These are phyloP conservation scores for Mollisia scopiformis DNA, from an alignment of 2,329 filamentous ascomycete species.

Conservation along the genomic window DNA sequence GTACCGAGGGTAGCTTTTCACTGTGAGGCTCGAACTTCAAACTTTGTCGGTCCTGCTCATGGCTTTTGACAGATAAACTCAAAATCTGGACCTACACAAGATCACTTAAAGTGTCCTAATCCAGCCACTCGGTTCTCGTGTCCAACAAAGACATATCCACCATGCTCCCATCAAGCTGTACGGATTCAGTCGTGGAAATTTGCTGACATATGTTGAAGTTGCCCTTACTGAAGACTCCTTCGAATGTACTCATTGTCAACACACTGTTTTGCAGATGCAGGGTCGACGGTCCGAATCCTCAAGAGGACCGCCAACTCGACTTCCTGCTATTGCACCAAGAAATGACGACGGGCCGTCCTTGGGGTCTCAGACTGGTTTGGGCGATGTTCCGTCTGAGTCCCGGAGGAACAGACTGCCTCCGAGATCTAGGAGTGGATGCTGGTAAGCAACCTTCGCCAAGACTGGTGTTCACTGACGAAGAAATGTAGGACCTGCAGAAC, in stretches of 20 bases:
- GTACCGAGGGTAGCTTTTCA: background rate
- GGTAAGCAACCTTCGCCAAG: constrained; percentile 17
- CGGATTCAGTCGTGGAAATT: background rate
- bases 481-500: constrained; percentile 31
- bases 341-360: constrained; percentile 6
- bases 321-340: constrained; percentile 25
- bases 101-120: background rate
- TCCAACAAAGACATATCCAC: background rate
- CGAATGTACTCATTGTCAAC: constrained; percentile 14
- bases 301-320: constrained; percentile 16
- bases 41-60: background rate
- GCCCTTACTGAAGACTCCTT: background rate
- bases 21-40: background rate
- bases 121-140: background rate
- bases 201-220: background rate
- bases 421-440: constrained; percentile 37
- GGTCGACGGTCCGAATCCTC: constrained; percentile 20
- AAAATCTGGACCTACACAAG: background rate
- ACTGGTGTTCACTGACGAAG: background rate
- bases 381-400: background rate
- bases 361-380: background rate
- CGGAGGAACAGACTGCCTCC: constrained; percentile 30
- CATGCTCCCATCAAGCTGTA: background rate
- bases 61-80: background rate
- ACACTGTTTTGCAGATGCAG: constrained; percentile 25